Percentiles rank a stretch among this genome's conserved stretches.
Conservation (phyloP, 306 rosid species). For the Citrullus amarus region DNA sequence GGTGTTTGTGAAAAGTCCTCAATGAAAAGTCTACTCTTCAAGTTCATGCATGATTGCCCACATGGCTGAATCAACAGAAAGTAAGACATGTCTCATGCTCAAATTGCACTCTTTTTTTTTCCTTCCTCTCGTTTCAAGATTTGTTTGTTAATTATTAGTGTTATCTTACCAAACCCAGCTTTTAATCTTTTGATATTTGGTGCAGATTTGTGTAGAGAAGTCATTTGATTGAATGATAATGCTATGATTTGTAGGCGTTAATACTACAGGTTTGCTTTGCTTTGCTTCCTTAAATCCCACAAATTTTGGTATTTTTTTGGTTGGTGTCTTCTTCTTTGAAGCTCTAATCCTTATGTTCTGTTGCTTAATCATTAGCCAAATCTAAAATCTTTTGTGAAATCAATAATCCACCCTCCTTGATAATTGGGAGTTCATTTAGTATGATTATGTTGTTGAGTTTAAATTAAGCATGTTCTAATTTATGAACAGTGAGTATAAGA, state of each 20-base stretch:
- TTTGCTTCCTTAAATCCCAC: slow-evolving; percentile 11
- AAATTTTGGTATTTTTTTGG: background rate
- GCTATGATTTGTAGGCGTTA: background rate
- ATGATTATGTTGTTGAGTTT: background rate
- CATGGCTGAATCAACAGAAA: background rate
- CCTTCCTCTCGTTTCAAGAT: background rate
- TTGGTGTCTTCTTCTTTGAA: background rate
- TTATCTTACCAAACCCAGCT: background rate
- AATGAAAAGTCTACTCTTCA: background rate
- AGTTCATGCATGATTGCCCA: background rate
- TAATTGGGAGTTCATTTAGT: background rate
- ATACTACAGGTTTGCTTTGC: slow-evolving; percentile 6
- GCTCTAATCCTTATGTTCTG: background rate
- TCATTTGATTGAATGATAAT: slow-evolving; percentile 1
- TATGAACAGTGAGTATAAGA: background rate
- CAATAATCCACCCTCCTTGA: background rate
- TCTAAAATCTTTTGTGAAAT: slow-evolving; percentile 1
- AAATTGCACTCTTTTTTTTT: background rate
- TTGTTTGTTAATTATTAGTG: background rate
- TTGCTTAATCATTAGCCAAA: background rate
- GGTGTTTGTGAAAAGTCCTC: slow-evolving; percentile 1
- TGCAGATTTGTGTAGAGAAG: background rate
- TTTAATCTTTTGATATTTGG: background rate
- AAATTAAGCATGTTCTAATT: background rate
- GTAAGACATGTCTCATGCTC: background rate